These are phyloP conservation scores for Colletotrichum eremochloae DNA, from an alignment of 2,329 filamentous ascomycete genomes.

Conservation along the genomic window DNA sequence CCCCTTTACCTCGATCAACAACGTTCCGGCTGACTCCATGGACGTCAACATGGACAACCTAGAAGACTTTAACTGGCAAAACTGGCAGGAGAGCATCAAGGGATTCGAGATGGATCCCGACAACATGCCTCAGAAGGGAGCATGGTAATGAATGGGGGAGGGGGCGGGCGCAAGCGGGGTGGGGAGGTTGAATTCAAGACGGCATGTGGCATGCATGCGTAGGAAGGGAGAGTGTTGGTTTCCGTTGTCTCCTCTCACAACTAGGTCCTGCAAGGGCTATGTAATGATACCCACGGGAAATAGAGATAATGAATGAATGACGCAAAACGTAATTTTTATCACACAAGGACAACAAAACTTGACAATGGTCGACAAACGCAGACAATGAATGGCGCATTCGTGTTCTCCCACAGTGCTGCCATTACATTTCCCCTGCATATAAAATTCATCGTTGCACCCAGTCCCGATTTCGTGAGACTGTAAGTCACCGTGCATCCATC, in stretches of 20 bases:
- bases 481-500: too few species aligned
- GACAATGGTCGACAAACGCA: not conserved
- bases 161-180: not conserved
- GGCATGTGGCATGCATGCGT: not conserved
- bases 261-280: conserved; percentile 4
- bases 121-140: conserved; percentile 34
- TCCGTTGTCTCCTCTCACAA: conserved; percentile 27
- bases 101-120: conserved; percentile 52
- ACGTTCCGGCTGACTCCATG: conserved; percentile 49
- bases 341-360: not conserved
- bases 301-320: conserved; percentile 36
- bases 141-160: conserved; percentile 9
- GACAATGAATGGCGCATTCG: too few species aligned
- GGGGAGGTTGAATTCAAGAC: not conserved
- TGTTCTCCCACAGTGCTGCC: fast-evolving
- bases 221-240: not conserved
- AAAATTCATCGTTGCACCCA: too few species aligned
- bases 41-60: conserved; percentile 54
- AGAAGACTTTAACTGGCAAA: conserved; percentile 63
- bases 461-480: too few species aligned
- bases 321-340: conserved; percentile 7
- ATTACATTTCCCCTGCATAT: not conserved
- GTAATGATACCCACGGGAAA: conserved; percentile 39
- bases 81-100: conserved; percentile 60
- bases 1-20: conserved; percentile 49